Percentiles rank a stretch among this genome's conserved stretches.
Evolutionary conservation across 2,329 filamentous ascomycete species (phyloP).

Genomic region (Whalleya microplaca): DNA sequence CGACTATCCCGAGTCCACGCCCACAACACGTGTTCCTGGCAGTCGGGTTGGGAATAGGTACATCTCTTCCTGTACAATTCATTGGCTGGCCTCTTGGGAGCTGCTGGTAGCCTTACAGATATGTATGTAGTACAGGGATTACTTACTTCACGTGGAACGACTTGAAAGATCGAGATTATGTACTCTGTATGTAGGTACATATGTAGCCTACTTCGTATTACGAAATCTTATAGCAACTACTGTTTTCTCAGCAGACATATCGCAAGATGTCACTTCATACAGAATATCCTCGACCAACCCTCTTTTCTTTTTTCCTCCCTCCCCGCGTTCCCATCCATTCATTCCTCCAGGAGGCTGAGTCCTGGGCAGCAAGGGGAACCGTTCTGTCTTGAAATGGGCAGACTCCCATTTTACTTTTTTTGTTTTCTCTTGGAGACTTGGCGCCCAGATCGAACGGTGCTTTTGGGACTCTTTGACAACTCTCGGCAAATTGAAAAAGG

Average conservation of each 20-base stretch:
- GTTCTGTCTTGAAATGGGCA: background rate
- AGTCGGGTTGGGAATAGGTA: background rate
- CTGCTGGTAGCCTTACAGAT: background rate
- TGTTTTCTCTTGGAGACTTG: background rate
- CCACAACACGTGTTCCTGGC: background rate
- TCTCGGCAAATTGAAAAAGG: background rate
- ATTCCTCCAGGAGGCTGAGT: background rate
- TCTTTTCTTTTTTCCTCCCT: too few species aligned
- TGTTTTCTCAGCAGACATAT: too few species aligned
- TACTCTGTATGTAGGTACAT: too few species aligned
- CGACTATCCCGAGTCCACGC: background rate
- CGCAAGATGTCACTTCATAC: background rate
- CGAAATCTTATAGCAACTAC: background rate
- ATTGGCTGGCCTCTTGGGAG: background rate
- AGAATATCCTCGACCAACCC: background rate
- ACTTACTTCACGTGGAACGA: background rate
- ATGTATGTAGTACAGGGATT: background rate
- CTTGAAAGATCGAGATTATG: background rate
- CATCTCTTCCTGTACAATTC: background rate
- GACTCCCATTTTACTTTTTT: background rate
- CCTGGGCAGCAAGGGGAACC: background rate
- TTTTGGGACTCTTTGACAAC: background rate
- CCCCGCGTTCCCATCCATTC: background rate
- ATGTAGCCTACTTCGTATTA: background rate
- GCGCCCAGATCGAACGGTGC: background rate